These are phyloP conservation scores for Anastatica hierochuntica DNA, from an alignment of 345 rosid species.

Conservation along the genomic window DNA sequence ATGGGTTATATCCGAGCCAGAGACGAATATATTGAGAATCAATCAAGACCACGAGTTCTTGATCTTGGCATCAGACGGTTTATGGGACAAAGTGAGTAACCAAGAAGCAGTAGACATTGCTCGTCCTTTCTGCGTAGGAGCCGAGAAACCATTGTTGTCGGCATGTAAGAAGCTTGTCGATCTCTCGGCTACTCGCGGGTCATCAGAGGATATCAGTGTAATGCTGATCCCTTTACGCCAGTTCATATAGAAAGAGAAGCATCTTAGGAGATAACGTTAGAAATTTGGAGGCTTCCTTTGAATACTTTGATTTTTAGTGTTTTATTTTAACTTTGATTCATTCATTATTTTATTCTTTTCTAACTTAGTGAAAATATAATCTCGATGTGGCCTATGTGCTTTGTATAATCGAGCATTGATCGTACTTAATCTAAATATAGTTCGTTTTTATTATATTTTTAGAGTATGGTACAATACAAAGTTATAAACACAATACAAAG, in stretches of 20 bases:
- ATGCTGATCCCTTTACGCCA: conserved; percentile 43
- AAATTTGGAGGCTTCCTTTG: neutral
- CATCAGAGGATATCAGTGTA: conserved; percentile 64
- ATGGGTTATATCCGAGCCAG: conserved; percentile 83
- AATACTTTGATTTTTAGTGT: conserved; percentile 1
- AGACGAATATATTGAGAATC: conserved; percentile 39
- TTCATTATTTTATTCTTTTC: conserved; percentile 21
- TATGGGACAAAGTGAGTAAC: conserved; percentile 81
- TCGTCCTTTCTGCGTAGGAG: conserved; percentile 39
- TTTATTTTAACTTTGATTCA: neutral
- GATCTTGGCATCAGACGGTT: conserved; percentile 79
- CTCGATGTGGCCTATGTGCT: neutral
- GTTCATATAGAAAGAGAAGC: conserved; percentile 17
- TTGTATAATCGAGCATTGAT: conserved; percentile 16
- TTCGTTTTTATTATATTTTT: neutral
- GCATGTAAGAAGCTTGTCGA: conserved; percentile 71
- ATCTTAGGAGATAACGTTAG: conserved; percentile 6
- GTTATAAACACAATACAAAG: too few relatives aligned
- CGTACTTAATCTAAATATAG: conserved; percentile 5
- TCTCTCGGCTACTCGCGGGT: conserved; percentile 56
- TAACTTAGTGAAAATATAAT: conserved; percentile 6
- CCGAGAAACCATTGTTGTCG: conserved; percentile 28
- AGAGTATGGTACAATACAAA: neutral
- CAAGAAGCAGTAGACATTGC: conserved; percentile 82
- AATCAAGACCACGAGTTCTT: conserved; percentile 59